Evolutionary conservation across 306 rosid species (phyloP), one percentile per base, ranked within the genome.

Genomic region (Quercus glauca): DNA sequence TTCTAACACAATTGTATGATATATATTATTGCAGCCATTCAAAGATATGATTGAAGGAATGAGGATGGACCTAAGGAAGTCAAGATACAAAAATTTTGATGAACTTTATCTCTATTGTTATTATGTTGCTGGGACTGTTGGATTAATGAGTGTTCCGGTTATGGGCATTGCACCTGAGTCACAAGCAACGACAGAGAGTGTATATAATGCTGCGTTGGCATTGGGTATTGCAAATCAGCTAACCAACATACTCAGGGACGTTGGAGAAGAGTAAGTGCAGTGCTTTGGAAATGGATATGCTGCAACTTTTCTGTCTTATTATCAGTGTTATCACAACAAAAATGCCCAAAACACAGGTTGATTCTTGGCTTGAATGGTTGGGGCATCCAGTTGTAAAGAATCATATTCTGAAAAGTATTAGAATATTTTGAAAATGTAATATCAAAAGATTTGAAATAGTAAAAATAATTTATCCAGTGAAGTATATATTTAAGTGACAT

Each of bases 41-140:
- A 82, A 86, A 69, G 88, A 88, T 68, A 86, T 88, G 90, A 82
- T 86, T 18, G 90, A 88, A 77, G 90, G 92, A 82, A 88, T 88
- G 90, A 86, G 92, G 61, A 84, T 73, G 85, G 90, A 88, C 79
- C 87, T 88, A 20, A 64, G 65, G 80, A 86, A 88, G 76, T 84
- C 90, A 13, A 82, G 87, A 77, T 88, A 88, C 84, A 84, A 82
- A 75, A 86, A 29, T 73, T 88, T 88, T 52, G 90, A 88, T 51
- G 90, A 88, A 61, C 76, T 88, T 57, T 88, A 88, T 84, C 92
- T 86, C 35, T 88, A 88, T 31, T 88, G 92, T 78, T 88, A 88
- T 76, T 88, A 86, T 77, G 90, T 86, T 77, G 92, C 92, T 43
- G 92, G 92, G 49, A 88, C 92, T 4, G 92, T 88, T 12, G 92